Evolutionary conservation across 2,329 filamentous ascomycete genomes (phyloP).

Genomic region (Penicillium sp.): DNA sequence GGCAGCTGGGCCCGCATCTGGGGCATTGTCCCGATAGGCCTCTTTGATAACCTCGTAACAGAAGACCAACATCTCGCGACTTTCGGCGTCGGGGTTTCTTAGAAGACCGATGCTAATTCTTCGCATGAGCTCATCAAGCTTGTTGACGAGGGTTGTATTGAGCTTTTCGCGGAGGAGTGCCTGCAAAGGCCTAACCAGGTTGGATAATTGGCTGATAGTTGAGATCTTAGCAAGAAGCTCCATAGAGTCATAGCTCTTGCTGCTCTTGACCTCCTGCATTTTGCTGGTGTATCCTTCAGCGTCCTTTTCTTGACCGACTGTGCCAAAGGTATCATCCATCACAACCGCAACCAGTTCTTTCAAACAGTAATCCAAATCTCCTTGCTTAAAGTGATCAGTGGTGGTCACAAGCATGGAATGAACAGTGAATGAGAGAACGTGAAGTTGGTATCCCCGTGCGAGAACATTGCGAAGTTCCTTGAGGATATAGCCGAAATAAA

Average conservation of each 20-base stretch:
- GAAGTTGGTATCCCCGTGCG: conserved; percentile 83
- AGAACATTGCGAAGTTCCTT: conserved; percentile 84
- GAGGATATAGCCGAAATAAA: conserved; percentile 87
- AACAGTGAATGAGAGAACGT: conserved; percentile 91
- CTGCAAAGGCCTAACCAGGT: conserved; percentile 75
- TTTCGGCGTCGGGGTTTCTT: conserved; percentile 74
- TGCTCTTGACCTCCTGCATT: conserved; percentile 97
- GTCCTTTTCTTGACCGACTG: conserved; percentile 91
- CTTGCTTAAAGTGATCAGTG: conserved; percentile 69
- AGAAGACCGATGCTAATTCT: conserved; percentile 80
- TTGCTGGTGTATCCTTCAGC: conserved; percentile 91
- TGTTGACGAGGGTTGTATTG: conserved; percentile 76
- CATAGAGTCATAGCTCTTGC: conserved; percentile 97
- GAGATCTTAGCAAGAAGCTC: conserved; percentile 83
- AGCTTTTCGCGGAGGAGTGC: conserved; percentile 79
- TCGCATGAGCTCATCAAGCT: conserved; percentile 83
- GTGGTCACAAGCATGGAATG: conserved; percentile 82
- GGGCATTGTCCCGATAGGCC: conserved; percentile 66
- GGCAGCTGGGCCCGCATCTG: conserved; percentile 25
- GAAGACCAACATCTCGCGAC: conserved; percentile 82
- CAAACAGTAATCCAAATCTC: conserved; percentile 87
- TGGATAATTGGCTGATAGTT: conserved; percentile 69
- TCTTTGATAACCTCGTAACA: conserved; percentile 93
- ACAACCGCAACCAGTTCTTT: conserved; percentile 74
- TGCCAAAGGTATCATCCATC: conserved; percentile 97